Evolutionary conservation across 2,329 filamentous ascomycete species (phyloP).

Genomic region (Alternaria atra): DNA sequence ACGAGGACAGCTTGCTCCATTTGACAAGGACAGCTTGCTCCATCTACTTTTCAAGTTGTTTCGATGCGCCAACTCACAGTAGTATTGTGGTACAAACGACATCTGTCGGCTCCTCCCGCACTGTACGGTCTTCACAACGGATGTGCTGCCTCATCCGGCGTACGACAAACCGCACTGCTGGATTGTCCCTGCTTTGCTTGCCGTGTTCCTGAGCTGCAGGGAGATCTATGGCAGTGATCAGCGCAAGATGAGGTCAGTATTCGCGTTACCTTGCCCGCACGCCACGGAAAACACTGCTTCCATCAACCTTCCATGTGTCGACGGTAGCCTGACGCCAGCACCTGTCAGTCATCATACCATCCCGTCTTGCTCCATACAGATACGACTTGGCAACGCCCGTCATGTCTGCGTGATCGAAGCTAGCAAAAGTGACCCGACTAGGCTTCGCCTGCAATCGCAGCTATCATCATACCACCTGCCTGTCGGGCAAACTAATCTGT

Average conservation of each 20-base stretch:
- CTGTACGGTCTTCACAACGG: background rate
- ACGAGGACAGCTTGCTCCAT: background rate
- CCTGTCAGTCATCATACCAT: constrained; percentile 10
- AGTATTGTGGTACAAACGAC: background rate
- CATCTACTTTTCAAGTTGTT: background rate
- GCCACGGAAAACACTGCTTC: constrained; percentile 2
- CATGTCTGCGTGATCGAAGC: constrained; percentile 9
- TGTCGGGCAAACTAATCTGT: constrained; percentile 4
- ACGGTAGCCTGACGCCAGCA: constrained; percentile 11
- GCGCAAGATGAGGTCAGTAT: constrained; percentile 8
- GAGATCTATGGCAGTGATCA: constrained; percentile 16
- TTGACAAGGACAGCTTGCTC: background rate
- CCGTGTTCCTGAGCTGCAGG: constrained; percentile 18
- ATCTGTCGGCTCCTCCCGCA: constrained; percentile 16
- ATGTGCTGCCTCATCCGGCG: constrained; percentile 6
- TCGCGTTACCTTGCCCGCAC: constrained; percentile 1
- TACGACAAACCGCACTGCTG: constrained; percentile 1
- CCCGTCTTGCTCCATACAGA: constrained; percentile 5
- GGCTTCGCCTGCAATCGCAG: background rate
- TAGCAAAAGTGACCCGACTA: background rate
- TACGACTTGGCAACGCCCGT: constrained; percentile 15
- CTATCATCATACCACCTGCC: background rate
- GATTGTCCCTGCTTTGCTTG: constrained; percentile 3
- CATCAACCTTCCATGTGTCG: constrained; percentile 8
- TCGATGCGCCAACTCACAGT: background rate